Evolutionary conservation across 2,329 filamentous ascomycete species (phyloP).

Genomic region (Remersonia thermophila): DNA sequence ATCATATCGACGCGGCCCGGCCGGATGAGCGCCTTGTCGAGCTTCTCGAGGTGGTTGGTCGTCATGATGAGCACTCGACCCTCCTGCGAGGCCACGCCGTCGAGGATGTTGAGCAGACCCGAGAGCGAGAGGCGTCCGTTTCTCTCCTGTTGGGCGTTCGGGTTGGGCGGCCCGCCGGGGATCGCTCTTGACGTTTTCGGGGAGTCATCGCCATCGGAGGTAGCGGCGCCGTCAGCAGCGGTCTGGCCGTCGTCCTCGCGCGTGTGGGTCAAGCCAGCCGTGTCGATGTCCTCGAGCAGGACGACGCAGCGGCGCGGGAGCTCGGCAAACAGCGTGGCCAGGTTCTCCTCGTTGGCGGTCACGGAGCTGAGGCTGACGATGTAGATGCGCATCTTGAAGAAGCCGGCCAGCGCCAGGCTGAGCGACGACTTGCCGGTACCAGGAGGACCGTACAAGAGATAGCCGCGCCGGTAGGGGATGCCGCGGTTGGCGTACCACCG

Average conservation of each 20-base stretch:
- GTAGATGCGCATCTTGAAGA: constrained; percentile 59
- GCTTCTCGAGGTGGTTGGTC: constrained; percentile 50
- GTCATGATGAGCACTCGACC: constrained; percentile 54
- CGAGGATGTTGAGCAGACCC: constrained; percentile 68
- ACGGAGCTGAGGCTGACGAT: constrained; percentile 56
- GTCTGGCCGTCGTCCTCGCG: constrained; percentile 24
- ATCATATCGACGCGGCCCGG: constrained; percentile 50
- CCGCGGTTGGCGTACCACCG: constrained; percentile 78
- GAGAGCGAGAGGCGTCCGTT: constrained; percentile 51
- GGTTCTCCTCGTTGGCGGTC: constrained; percentile 51
- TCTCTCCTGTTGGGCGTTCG: constrained; percentile 10
- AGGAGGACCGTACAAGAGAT: constrained; percentile 68
- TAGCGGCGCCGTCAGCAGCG: constrained; percentile 9
- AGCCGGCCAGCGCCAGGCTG: constrained; percentile 56
- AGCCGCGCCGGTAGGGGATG: constrained; percentile 76
- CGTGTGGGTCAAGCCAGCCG: constrained; percentile 54
- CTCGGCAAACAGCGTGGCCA: constrained; percentile 50
- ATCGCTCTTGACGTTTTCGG: background rate
- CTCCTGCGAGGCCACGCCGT: constrained; percentile 56
- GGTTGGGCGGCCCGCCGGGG: background rate
- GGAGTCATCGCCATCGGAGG: constrained; percentile 8
- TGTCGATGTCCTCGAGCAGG: constrained; percentile 66
- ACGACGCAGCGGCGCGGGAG: constrained; percentile 61
- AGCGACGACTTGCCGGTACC: constrained; percentile 70
- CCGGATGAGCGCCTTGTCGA: constrained; percentile 50